Conservation (phyloP, 805 yeast species). For the Starmerella vitae region DNA sequence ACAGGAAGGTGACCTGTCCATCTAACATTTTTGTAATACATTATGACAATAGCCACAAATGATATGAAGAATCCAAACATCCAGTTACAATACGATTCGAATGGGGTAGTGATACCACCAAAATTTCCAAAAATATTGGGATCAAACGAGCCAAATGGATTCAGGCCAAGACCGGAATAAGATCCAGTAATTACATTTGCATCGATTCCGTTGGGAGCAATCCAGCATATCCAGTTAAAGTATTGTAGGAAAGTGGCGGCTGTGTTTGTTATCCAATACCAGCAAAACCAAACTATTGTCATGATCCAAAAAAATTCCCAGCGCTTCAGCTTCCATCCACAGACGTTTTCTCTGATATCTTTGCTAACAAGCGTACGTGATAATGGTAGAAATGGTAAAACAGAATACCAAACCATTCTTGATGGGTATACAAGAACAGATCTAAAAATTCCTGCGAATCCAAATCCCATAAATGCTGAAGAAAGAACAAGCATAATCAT, state of each 20-base stretch:
- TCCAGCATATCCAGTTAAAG: conserved; percentile 52
- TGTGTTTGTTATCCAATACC: conserved; percentile 58
- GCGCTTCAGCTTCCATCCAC: conserved; percentile 48
- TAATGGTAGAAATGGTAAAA: conserved; percentile 36
- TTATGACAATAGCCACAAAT: conserved; percentile 22
- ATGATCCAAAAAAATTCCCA: conserved; percentile 37
- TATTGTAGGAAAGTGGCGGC: conserved; percentile 46
- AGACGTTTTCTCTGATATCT: conserved; percentile 33
- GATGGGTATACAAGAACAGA: conserved; percentile 42
- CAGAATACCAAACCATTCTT: conserved; percentile 41
- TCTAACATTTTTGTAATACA: conserved; percentile 35
- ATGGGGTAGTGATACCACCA: conserved; percentile 8
- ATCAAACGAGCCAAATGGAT: conserved; percentile 39
- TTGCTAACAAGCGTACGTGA: conserved; percentile 35
- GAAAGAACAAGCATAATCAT: conserved; percentile 41
- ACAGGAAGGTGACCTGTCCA: conserved; percentile 43
- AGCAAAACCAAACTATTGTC: conserved; percentile 35
- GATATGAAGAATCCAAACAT: conserved; percentile 31
- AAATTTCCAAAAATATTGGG: conserved; percentile 22
- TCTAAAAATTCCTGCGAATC: conserved; percentile 52
- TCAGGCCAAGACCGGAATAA: conserved; percentile 32
- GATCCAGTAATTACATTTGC: conserved; percentile 53
- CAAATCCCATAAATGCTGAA: conserved; percentile 51
- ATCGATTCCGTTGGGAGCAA: conserved; percentile 39
- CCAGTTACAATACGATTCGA: conserved; percentile 8